Percentiles rank a stretch among this genome's conserved stretches.
Conservation (phyloP, 1,139 yeast genomes). For the Debaryomycetaceae sp. region DNA sequence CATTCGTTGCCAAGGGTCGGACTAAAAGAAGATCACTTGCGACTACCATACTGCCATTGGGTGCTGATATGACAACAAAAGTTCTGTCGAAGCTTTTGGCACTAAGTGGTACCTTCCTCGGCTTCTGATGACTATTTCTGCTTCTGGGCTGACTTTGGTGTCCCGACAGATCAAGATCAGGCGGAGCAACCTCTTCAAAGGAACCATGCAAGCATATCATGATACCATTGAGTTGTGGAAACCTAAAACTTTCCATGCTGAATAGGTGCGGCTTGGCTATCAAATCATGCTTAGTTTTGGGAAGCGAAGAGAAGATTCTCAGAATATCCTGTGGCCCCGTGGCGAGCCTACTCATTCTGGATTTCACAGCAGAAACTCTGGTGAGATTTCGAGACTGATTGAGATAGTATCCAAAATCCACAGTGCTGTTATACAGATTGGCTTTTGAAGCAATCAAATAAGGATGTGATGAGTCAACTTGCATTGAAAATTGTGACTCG, state of each 20-base stretch:
- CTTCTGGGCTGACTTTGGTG: constrained; percentile 23
- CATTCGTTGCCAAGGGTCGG: constrained; percentile 56
- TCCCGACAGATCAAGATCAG: constrained; percentile 24
- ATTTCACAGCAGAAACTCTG: constrained; percentile 59
- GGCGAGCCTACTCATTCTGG: constrained; percentile 56
- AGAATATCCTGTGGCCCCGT: constrained; percentile 68
- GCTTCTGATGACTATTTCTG: constrained; percentile 27
- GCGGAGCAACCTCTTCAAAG: constrained; percentile 63
- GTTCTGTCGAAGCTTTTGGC: constrained; percentile 85
- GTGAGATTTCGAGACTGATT: constrained; percentile 74
- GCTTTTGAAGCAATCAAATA: constrained; percentile 41
- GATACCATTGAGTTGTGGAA: constrained; percentile 71
- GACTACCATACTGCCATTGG: constrained; percentile 66
- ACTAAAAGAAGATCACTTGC: constrained; percentile 80
- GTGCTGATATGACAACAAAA: constrained; percentile 73
- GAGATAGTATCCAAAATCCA: constrained; percentile 63
- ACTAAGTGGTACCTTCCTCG: constrained; percentile 43
- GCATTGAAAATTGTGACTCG: constrained; percentile 80
- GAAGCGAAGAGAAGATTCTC: constrained; percentile 61
- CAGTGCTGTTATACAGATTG: constrained; percentile 24
- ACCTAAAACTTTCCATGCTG: constrained; percentile 76
- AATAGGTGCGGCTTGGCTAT: constrained; percentile 59
- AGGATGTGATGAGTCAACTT: constrained; percentile 52
- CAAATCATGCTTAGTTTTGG: constrained; percentile 71
- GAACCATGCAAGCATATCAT: constrained; percentile 80